phyloP scores from a whole-genome alignment of 208 protist species.

The Crithidia fasciculata region DNA sequence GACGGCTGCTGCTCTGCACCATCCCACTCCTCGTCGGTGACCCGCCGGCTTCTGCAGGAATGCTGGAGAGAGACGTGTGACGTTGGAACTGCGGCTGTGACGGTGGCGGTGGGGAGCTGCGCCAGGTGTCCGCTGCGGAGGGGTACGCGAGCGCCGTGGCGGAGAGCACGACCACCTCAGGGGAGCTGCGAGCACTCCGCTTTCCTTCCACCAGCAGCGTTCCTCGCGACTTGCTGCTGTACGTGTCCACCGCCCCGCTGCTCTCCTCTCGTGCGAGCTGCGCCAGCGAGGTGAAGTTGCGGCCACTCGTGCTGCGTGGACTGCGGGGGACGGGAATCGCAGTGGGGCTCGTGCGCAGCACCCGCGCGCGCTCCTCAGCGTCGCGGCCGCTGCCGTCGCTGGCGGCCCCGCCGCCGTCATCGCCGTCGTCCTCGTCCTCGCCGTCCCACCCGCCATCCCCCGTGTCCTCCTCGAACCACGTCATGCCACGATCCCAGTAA shows the following conservation, averaged over 20 bases:
- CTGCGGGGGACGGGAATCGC: neutral
- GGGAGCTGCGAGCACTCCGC: neutral
- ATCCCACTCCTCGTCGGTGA: neutral
- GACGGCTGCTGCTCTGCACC: neutral
- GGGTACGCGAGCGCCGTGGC: neutral
- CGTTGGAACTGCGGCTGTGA: neutral
- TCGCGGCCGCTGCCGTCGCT: slow-evolving; percentile 2
- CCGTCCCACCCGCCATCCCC: slow-evolving; percentile 16
- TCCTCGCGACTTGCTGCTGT: neutral
- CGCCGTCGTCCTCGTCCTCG: slow-evolving; percentile 5
- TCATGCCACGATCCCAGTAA: slow-evolving; percentile 75
- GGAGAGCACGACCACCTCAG: neutral
- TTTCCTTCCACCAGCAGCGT: neutral
- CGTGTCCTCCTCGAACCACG: slow-evolving; percentile 56
- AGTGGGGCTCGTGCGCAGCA: neutral
- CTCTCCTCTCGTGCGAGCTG: neutral
- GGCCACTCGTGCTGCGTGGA: slow-evolving; percentile 1
- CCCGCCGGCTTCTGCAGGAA: neutral
- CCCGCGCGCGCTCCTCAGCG: neutral
- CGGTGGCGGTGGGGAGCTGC: neutral
- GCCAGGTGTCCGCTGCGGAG: neutral
- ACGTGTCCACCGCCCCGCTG: neutral
- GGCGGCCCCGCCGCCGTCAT: neutral
- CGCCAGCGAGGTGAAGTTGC: neutral
- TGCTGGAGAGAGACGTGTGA: neutral